Base-by-base conservation (phyloP, 371 early-diverging fungal species). In the Choanephora cucurbitarum region DNA sequence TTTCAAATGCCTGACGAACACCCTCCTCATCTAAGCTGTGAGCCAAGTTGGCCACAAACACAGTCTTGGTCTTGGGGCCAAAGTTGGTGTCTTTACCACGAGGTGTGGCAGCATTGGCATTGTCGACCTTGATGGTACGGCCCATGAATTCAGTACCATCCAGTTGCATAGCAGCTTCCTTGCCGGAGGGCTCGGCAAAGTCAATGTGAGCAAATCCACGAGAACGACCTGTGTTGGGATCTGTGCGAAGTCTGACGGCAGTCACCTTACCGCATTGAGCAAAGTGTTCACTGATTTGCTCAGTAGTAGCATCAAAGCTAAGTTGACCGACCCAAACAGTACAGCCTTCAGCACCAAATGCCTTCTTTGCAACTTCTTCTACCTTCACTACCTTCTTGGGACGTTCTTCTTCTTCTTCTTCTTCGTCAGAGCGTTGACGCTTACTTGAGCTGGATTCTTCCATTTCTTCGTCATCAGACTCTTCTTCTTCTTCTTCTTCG, bases 21-120 rank as follows among this genome's bases (percentile, higher is more conserved):
- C 90, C 89, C 72, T 95, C 93, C 71, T 98, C 97, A 19, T 88
- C 89, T 9, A 92, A 89, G 65, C 80, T 88, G 66, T 93, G 95
- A 24, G 91, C 87, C 57, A 98, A 75, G 80, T 97, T 98, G 49
- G 97, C 98, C 44, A 96, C 78, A 57, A 96, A 98, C 9, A 97
- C 84, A 22, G 97, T 97, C 39, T 81, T 68, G 15, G 77, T 66
- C 44, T 73, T 77, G 49, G 72, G 71, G 18, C 60, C 66, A 58
- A 59, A 77, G 66, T 66, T 83, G 58, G 52, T 64, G 50, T 71
- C 69, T 18, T 64, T 57, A 21, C 58, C 59, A 32, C 73, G 67
- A 18, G 60, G 67, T 23, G 57, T 48, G 13, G 72, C 69, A 32
- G 66, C 53, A 23, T 64, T 60, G 40, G 71, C 74, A 42, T 80